These are phyloP conservation scores for Neoboletus subvelutipes DNA, from an alignment of 768 basidiomycete genomes.

Conservation along the genomic window DNA sequence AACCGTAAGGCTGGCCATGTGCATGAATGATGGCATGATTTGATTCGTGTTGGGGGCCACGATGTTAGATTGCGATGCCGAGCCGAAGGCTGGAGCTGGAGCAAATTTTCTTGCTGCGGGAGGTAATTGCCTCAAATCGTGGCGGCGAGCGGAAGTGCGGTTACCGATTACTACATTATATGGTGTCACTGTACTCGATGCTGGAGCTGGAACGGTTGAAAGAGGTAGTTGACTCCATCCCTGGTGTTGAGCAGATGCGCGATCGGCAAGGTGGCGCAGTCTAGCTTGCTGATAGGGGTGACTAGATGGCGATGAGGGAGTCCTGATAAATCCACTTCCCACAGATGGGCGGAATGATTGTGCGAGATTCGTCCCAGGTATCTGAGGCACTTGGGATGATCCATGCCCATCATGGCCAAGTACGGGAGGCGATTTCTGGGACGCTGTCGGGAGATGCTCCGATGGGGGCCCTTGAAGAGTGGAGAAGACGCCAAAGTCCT, in stretches of 20 bases:
- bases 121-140: not conserved
- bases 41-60: not conserved
- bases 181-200: not conserved
- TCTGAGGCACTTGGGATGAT: not conserved
- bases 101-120: not conserved
- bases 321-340: constrained; percentile 6
- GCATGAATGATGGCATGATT: not conserved
- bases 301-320: constrained; percentile 1
- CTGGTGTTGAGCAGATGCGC: constrained; percentile 1
- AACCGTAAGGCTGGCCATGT: not conserved
- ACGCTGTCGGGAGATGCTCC: not conserved
- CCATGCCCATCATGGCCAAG: not conserved
- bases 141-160: not conserved
- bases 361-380: not conserved
- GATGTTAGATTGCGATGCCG: constrained; percentile 2
- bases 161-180: not conserved
- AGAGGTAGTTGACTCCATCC: constrained; percentile 2
- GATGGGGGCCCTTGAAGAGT: not conserved
- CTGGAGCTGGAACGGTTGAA: not conserved
- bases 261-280: constrained; percentile 16
- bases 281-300: constrained; percentile 19
- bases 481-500: not conserved
- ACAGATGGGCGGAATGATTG: constrained; percentile 6
- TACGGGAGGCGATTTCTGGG: constrained; percentile 8
- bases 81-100: not conserved